Evolutionary conservation across 768 basidiomycete genomes (phyloP).

Genomic region (Pleurotus eryngii): DNA sequence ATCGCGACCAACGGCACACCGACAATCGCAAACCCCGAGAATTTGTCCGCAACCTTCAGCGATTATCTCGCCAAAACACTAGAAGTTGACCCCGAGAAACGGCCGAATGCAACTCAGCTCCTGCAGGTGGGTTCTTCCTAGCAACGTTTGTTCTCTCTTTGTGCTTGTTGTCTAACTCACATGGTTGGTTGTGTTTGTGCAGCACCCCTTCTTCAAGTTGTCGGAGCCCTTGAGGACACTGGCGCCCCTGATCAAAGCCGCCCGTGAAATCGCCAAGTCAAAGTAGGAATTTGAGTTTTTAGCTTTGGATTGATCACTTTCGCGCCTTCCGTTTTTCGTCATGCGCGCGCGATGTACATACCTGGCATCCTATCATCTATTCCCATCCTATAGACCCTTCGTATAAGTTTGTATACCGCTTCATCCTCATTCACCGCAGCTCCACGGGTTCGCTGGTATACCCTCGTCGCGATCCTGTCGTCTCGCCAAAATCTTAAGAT

Average conservation of each 20-base stretch:
- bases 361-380: neutral
- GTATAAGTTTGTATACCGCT: too few relatives aligned
- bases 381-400: constrained; percentile 5
- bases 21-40: constrained; percentile 87
- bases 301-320: too few relatives aligned
- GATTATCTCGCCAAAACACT: constrained; percentile 87
- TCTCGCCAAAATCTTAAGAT: neutral
- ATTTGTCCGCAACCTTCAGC: constrained; percentile 70
- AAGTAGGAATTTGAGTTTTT: constrained; percentile 24
- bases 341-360: neutral
- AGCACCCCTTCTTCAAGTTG: constrained; percentile 88
- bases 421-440: too few relatives aligned
- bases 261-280: constrained; percentile 78
- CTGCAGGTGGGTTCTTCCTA: constrained; percentile 52
- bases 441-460: constrained; percentile 7
- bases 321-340: too few relatives aligned
- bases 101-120: constrained; percentile 81
- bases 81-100: constrained; percentile 93
- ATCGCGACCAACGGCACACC: constrained; percentile 99
- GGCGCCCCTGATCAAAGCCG: constrained; percentile 89
- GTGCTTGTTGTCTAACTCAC: neutral
- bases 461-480: neutral
- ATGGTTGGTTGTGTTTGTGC: constrained; percentile 8
- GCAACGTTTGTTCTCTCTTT: constrained; percentile 5
- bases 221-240: constrained; percentile 85